A percentile compares a stretch with the other conserved stretches of the same genome.
These are phyloP conservation scores for Magnolia sinica DNA, from an alignment of 164 flowering plant species.

Conservation along the genomic window DNA sequence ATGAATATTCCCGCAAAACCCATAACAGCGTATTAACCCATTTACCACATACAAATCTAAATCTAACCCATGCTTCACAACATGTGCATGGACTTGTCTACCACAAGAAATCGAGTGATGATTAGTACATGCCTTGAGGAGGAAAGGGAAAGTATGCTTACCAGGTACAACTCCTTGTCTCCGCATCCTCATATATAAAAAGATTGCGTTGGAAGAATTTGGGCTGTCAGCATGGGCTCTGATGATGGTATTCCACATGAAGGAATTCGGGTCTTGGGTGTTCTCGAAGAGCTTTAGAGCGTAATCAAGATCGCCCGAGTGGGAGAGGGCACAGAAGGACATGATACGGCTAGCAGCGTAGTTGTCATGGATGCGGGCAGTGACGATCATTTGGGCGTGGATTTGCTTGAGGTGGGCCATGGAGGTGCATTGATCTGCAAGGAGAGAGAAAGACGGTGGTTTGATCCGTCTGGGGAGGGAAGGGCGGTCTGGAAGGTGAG, in stretches of 20 bases:
- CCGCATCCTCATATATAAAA: constrained; percentile 43
- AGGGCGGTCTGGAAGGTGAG: background rate
- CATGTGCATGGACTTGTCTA: constrained; percentile 49
- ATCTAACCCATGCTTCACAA: constrained; percentile 47
- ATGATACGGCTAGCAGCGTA: constrained; percentile 65
- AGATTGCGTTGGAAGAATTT: constrained; percentile 36
- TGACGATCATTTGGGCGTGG: constrained; percentile 60
- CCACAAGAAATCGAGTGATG: constrained; percentile 19
- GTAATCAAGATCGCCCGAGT: constrained; percentile 40
- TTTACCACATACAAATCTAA: constrained; percentile 52
- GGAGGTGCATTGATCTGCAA: constrained; percentile 53
- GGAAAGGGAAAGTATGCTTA: constrained; percentile 61
- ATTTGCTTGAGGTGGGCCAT: constrained; percentile 58
- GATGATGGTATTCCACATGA: constrained; percentile 68
- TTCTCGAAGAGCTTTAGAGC: constrained; percentile 41
- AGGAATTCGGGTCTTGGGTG: constrained; percentile 44
- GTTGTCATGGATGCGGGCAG: constrained; percentile 51
- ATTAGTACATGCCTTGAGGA: constrained; percentile 57
- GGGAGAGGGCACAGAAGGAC: constrained; percentile 51
- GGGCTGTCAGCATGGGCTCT: constrained; percentile 44
- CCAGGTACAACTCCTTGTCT: constrained; percentile 41
- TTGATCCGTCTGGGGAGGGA: background rate
- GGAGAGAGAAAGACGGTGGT: constrained; percentile 33
- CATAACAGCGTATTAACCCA: constrained; percentile 48
- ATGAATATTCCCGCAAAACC: constrained; percentile 23